phyloP scores from a whole-genome alignment of 78 protist genomes.

The Dictyostelium purpureum region DNA sequence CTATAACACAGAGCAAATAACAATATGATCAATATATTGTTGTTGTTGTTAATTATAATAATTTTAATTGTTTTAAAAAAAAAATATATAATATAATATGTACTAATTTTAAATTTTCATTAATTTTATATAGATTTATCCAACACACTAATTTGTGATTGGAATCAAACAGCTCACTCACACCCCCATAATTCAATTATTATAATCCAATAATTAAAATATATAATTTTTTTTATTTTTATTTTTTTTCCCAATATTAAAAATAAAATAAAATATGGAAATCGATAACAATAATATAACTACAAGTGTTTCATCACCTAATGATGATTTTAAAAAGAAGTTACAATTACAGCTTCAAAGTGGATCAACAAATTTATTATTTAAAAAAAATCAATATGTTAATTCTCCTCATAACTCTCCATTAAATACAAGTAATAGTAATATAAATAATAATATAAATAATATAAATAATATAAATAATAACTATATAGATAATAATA shows the following conservation, averaged over 20 bases:
- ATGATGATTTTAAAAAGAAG: slow-evolving; percentile 8
- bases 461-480: neutral
- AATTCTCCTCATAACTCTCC: neutral
- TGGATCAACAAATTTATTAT: neutral
- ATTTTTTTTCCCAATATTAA: too few relatives aligned
- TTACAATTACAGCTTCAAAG: neutral
- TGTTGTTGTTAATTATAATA: too few relatives aligned
- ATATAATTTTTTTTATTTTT: too few relatives aligned
- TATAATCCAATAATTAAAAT: too few relatives aligned
- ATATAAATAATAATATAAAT: neutral
- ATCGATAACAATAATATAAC: neutral
- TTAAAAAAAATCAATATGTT: neutral
- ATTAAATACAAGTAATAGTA: neutral
- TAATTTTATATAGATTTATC: too few relatives aligned
- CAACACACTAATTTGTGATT: slow-evolving; percentile 29
- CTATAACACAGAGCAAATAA: too few relatives aligned
- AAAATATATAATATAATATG: too few relatives aligned
- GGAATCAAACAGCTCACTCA: too few relatives aligned
- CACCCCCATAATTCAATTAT: too few relatives aligned
- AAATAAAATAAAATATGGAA: neutral
- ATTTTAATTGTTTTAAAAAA: too few relatives aligned
- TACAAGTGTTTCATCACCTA: neutral
- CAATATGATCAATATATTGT: too few relatives aligned
- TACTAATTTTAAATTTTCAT: too few relatives aligned
- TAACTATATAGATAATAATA: neutral